A percentile compares a stretch with the other conserved stretches of the same genome.
These are phyloP conservation scores for Arthrobotrys conoides DNA, from an alignment of 2,329 filamentous ascomycete genomes.

Conservation along the genomic window DNA sequence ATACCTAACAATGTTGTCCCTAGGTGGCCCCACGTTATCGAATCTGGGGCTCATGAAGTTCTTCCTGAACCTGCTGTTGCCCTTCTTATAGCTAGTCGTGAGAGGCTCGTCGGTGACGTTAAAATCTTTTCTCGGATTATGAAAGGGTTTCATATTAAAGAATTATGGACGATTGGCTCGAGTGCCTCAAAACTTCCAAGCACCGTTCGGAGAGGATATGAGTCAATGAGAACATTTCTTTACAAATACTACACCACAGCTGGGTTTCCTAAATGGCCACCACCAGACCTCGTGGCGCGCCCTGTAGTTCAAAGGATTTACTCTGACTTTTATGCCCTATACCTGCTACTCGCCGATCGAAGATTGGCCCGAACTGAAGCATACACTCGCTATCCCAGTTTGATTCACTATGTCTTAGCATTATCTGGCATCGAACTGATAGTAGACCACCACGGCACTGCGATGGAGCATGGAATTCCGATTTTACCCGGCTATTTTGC, in stretches of 20 bases:
- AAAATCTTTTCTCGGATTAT: conserved; percentile 7
- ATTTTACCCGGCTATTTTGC: conserved; percentile 37
- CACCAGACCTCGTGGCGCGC: conserved; percentile 32
- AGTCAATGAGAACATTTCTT: conserved; percentile 46
- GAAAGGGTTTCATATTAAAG: conserved; percentile 37
- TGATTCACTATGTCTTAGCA: conserved; percentile 19
- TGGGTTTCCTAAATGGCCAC: conserved; percentile 36
- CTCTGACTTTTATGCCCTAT: conserved; percentile 39
- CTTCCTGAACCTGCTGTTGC: conserved; percentile 23
- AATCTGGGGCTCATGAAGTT: conserved; percentile 21
- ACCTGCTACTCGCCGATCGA: conserved; percentile 32
- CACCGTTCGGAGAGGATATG: conserved; percentile 27
- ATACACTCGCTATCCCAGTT: conserved; percentile 19
- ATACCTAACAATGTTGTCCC: background rate
- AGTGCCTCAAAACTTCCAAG: conserved; percentile 33
- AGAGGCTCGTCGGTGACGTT: background rate
- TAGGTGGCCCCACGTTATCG: conserved; percentile 51
- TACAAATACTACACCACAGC: conserved; percentile 48
- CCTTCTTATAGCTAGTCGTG: background rate
- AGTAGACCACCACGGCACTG: background rate
- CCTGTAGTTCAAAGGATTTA: conserved; percentile 33
- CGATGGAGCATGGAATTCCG: conserved; percentile 41
- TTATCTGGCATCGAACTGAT: conserved; percentile 20
- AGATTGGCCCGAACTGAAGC: conserved; percentile 25
- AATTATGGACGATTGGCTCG: conserved; percentile 40